Conservation (phyloP, 2,329 filamentous ascomycete species). For the Botryotinia calthae region DNA sequence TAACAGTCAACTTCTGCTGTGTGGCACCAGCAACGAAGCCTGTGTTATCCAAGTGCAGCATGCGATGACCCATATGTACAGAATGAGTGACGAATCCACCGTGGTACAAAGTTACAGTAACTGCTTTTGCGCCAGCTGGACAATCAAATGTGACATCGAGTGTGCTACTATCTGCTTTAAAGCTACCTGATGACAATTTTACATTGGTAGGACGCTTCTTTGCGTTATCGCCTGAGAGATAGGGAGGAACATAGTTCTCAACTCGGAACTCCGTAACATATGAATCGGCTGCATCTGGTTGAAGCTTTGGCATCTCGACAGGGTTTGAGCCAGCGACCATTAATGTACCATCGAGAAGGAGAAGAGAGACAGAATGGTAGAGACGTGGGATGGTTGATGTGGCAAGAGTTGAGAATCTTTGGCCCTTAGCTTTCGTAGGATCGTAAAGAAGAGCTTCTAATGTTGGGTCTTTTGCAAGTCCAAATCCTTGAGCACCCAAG, state of each 20-base stretch:
- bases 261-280: constrained; percentile 61
- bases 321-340: constrained; percentile 61
- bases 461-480: constrained; percentile 52
- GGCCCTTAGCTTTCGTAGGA: constrained; percentile 48
- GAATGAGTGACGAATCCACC: constrained; percentile 61
- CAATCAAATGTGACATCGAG: constrained; percentile 50
- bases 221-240: constrained; percentile 52
- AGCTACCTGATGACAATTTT: constrained; percentile 43
- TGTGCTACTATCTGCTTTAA: constrained; percentile 43
- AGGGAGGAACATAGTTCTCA: constrained; percentile 60
- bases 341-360: constrained; percentile 58
- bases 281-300: constrained; percentile 44
- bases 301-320: constrained; percentile 54
- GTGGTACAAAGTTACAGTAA: constrained; percentile 54
- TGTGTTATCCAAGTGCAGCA: constrained; percentile 51
- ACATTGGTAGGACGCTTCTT: constrained; percentile 49
- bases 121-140: constrained; percentile 42
- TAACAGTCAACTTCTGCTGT: constrained; percentile 49
- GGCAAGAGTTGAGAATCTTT: constrained; percentile 48
- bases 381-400: constrained; percentile 47
- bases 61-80: constrained; percentile 60
- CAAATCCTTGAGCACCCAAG: constrained; percentile 58
- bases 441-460: constrained; percentile 58
- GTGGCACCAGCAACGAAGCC: constrained; percentile 46
- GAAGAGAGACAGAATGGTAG: constrained; percentile 59